Conservation (phyloP, 345 rosid species). For the Dovyalis caffra region DNA sequence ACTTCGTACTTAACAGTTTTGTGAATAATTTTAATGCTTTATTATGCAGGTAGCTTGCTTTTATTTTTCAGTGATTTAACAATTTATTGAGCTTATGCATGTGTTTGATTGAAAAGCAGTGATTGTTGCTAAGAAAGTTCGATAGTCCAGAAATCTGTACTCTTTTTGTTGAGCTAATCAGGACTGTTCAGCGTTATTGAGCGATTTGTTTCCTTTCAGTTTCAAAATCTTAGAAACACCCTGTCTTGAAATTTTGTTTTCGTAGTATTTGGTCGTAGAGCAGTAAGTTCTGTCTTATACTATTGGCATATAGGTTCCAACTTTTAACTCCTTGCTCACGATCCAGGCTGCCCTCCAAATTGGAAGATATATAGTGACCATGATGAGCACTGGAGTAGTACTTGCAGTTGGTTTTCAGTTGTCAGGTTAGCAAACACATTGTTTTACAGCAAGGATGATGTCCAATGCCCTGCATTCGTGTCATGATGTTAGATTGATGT, state of each 20-base stretch:
- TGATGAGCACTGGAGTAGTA: conserved; percentile 90
- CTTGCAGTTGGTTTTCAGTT: conserved; percentile 78
- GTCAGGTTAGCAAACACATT: conserved; percentile 56
- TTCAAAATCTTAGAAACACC: neutral
- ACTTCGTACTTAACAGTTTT: too few species aligned
- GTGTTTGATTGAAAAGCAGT: neutral
- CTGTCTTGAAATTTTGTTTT: neutral
- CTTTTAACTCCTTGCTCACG: neutral
- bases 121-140: neutral
- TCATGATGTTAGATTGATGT: neutral
- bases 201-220: neutral
- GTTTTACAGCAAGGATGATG: neutral
- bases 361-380: conserved; percentile 90
- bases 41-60: neutral
- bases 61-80: neutral
- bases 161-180: neutral
- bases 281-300: neutral
- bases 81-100: neutral
- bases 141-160: neutral
- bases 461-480: neutral
- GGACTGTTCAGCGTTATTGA: neutral
- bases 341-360: conserved; percentile 73
- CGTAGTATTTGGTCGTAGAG: neutral
- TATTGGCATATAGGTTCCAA: neutral
- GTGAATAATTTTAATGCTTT: neutral